Conservation (phyloP, 495 filamentous ascomycete genomes). For the Penicillium malachiteum region DNA sequence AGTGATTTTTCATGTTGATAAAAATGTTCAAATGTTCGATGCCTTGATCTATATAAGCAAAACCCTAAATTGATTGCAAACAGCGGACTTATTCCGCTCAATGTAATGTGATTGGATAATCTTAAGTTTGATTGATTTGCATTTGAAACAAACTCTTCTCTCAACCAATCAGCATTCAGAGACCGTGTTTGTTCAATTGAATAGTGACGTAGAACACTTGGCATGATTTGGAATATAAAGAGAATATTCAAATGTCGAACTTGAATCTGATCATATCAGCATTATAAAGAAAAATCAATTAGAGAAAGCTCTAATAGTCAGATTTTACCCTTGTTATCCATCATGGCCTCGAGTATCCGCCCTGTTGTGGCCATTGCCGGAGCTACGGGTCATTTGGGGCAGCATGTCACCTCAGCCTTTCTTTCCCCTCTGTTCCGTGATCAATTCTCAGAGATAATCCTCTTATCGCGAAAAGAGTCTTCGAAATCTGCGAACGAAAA, state of each 20-base stretch:
- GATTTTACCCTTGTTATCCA: too few species aligned
- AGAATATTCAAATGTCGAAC: too few species aligned
- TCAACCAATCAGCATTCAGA: neutral
- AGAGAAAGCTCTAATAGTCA: too few species aligned
- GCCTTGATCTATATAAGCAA: neutral
- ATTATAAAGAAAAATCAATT: too few species aligned
- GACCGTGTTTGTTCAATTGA: neutral
- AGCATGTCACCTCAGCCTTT: constrained; percentile 23
- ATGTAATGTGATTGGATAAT: neutral
- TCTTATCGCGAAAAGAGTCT: constrained; percentile 22
- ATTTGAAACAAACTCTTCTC: neutral
- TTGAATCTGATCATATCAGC: too few species aligned
- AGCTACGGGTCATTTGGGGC: constrained; percentile 26
- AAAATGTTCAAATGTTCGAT: neutral
- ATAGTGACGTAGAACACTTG: neutral
- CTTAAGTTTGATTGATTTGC: neutral
- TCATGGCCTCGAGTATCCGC: neutral
- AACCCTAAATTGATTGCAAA: neutral
- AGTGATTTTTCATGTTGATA: neutral
- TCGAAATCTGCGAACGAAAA: neutral
- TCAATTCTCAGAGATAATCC: constrained; percentile 22
- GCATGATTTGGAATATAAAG: neutral
- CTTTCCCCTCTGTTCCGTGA: constrained; percentile 16
- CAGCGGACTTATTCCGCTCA: neutral
- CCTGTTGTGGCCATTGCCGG: constrained; percentile 29